phyloP scores from a whole-genome alignment of 345 rosid species.

The Eucalyptus victrix region DNA sequence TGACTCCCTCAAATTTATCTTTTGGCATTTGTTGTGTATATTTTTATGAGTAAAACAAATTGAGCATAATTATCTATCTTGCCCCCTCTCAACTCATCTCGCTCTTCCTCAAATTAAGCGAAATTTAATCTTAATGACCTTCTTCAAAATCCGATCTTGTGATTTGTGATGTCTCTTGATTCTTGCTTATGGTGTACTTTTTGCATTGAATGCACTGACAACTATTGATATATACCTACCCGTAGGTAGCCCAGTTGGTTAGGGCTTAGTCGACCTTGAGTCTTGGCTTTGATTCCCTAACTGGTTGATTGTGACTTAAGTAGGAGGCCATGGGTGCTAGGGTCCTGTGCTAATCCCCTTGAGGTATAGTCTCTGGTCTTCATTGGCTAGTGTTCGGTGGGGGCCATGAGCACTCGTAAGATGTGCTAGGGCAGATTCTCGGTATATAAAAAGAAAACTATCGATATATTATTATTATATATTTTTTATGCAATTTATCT shows the following conservation, averaged over 20 bases:
- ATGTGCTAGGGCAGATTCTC: no score
- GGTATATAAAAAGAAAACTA: background rate
- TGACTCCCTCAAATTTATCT: background rate
- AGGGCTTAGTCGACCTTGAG: no score
- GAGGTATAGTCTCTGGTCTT: no score
- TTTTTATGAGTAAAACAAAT: no score
- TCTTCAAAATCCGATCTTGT: background rate
- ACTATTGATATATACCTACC: background rate
- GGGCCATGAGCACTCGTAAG: no score
- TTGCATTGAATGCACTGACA: background rate
- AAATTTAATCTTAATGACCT: background rate
- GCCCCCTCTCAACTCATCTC: background rate
- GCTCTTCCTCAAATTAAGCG: background rate
- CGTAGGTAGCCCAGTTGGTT: no score
- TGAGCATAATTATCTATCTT: background rate
- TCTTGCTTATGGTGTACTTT: background rate
- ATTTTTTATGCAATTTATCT: no score
- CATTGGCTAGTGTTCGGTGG: fast-evolving
- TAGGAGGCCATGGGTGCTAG: no score
- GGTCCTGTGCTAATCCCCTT: no score
- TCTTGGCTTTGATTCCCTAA: no score
- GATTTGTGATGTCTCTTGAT: background rate
- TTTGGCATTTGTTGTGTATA: background rate
- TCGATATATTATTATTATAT: background rate
- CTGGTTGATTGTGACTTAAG: no score